A percentile compares a stretch with the other conserved stretches of the same genome.
Evolutionary conservation across 2,329 filamentous ascomycete genomes (phyloP).

Genomic region (Aspergillus ochraceoroseus): DNA sequence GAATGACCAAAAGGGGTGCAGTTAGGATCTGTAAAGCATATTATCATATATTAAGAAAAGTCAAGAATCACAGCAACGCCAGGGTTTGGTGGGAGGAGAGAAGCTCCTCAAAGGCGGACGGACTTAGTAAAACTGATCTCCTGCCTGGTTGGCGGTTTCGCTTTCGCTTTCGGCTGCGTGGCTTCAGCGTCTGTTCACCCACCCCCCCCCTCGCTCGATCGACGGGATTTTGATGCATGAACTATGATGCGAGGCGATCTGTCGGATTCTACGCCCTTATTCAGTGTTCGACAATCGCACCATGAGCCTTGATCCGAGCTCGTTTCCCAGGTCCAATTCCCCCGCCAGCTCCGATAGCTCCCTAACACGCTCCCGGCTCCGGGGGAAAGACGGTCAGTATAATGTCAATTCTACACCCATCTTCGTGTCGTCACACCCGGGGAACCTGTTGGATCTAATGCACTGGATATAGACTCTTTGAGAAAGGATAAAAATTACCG

Average conservation of each 20-base stretch:
- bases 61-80: no score
- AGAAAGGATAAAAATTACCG: slow-evolving; percentile 66
- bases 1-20: no score
- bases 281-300: slow-evolving; percentile 30
- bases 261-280: slow-evolving; percentile 19
- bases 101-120: slow-evolving; percentile 5
- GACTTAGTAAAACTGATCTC: background rate
- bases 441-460: background rate
- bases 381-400: slow-evolving; percentile 67
- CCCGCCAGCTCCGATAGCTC: slow-evolving; percentile 82
- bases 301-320: slow-evolving; percentile 44
- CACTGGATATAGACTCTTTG: slow-evolving; percentile 28
- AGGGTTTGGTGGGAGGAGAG: slow-evolving; percentile 3
- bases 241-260: slow-evolving; percentile 35
- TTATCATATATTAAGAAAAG: no score
- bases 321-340: slow-evolving; percentile 50
- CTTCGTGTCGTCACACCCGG: background rate
- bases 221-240: slow-evolving; percentile 29
- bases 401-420: slow-evolving; percentile 1
- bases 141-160: no score
- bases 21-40: no score
- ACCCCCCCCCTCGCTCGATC: no score
- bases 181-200: slow-evolving; percentile 16
- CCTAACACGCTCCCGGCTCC: slow-evolving; percentile 71
- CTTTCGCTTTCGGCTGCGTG: slow-evolving; percentile 12